Percentiles rank a stretch among this genome's conserved stretches.
Conservation (phyloP, 1,139 yeast genomes). For the Geotrichum histeridarum region DNA sequence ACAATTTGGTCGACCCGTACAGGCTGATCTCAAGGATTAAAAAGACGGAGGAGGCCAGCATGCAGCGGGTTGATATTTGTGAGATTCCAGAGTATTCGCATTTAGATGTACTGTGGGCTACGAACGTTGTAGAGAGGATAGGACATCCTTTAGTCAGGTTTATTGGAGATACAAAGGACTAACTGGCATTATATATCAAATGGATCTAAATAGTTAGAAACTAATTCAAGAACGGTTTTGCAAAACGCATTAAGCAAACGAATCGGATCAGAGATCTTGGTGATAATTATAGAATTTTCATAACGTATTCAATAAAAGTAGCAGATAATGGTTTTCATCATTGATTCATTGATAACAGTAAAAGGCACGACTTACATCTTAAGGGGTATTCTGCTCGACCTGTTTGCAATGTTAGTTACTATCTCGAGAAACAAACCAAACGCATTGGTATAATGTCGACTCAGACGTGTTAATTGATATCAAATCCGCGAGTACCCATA, state of each 20-base stretch:
- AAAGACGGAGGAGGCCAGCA: constrained; percentile 24
- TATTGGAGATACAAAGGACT: constrained; percentile 19
- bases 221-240: not conserved
- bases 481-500: constrained; percentile 11
- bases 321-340: constrained; percentile 16
- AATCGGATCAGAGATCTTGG: constrained; percentile 15
- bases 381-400: not conserved
- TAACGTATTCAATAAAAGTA: constrained; percentile 9
- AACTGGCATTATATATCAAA: not conserved
- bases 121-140: constrained; percentile 57
- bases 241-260: not conserved
- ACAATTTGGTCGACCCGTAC: constrained; percentile 62
- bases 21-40: constrained; percentile 50
- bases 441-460: not conserved
- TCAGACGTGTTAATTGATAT: constrained; percentile 8
- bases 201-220: not conserved
- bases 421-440: not conserved
- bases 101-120: constrained; percentile 87
- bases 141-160: constrained; percentile 39
- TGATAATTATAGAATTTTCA: constrained; percentile 16
- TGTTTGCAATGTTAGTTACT: no score
- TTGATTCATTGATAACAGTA: not conserved
- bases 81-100: constrained; percentile 60
- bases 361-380: not conserved
- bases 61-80: constrained; percentile 24